Conservation (phyloP, 78 protist species). For the Polysphondylium violaceum region DNA sequence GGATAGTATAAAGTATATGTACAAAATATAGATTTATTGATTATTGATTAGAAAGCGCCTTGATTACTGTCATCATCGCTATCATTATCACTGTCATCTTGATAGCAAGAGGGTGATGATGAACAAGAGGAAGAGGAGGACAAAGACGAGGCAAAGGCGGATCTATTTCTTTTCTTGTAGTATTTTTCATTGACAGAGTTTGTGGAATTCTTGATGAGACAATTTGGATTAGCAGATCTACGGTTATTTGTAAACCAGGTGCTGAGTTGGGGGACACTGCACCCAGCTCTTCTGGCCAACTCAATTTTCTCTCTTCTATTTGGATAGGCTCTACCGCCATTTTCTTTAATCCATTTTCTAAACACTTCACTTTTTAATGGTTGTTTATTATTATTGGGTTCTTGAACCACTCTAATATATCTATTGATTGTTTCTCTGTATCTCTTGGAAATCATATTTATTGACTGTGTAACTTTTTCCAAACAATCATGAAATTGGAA, state of each 20-base stretch:
- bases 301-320: not conserved
- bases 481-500: not conserved
- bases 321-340: slow-evolving; percentile 3
- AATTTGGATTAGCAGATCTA: not conserved
- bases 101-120: too few species aligned
- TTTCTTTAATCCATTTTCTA: not conserved
- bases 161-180: too few species aligned
- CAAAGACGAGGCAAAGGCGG: too few species aligned
- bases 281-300: not conserved
- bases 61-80: too few species aligned
- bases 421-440: not conserved
- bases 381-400: not conserved
- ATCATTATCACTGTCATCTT: too few species aligned
- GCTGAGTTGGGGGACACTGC: not conserved
- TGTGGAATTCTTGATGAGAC: too few species aligned
- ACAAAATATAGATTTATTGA: too few species aligned
- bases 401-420: slow-evolving; percentile 10
- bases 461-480: not conserved
- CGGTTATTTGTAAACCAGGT: slow-evolving; percentile 3
- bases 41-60: too few species aligned
- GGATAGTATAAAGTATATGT: too few species aligned
- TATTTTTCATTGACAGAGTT: too few species aligned
- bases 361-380: not conserved
- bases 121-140: too few species aligned
- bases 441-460: not conserved